phyloP scores from a whole-genome alignment of 2,329 filamentous ascomycete genomes.

The Cordyceps militaris region DNA sequence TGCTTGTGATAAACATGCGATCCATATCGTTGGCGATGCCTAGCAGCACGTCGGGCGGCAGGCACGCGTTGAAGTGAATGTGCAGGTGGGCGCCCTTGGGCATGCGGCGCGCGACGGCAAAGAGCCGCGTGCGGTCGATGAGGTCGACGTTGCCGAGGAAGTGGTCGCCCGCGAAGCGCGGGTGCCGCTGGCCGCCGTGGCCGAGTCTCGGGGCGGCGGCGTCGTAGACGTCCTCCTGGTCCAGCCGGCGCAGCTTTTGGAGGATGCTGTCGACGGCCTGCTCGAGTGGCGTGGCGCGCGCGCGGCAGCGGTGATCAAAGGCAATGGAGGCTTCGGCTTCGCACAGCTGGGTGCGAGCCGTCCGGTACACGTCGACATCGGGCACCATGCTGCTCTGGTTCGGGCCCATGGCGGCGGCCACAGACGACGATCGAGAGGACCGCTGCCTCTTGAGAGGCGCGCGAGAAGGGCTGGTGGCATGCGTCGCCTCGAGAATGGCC shows the following conservation, averaged over 20 bases:
- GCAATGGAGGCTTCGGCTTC: not conserved
- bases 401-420: not conserved
- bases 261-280: conserved; percentile 33
- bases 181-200: conserved; percentile 37
- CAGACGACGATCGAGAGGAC: not conserved
- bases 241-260: conserved; percentile 28
- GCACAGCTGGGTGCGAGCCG: not conserved
- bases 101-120: conserved; percentile 48
- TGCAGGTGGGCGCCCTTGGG: conserved; percentile 70
- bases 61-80: conserved; percentile 71
- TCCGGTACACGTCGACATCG: not conserved
- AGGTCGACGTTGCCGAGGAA: conserved; percentile 49
- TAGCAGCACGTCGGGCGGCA: conserved; percentile 54
- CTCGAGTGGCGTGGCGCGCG: conserved; percentile 29
- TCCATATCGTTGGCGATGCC: conserved; percentile 46
- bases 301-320: conserved; percentile 34
- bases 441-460: conserved; percentile 6
- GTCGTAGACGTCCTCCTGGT: conserved; percentile 31
- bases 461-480: not conserved
- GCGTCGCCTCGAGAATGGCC: not conserved
- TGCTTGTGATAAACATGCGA: conserved; percentile 64
- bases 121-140: conserved; percentile 50
- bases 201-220: conserved; percentile 27
- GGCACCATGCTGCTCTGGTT: not conserved
- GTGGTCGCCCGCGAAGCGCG: conserved; percentile 45